A percentile compares a stretch with the other conserved stretches of the same genome.
These are phyloP conservation scores for Malus sieversii DNA, from an alignment of 306 rosid genomes.

Conservation along the genomic window DNA sequence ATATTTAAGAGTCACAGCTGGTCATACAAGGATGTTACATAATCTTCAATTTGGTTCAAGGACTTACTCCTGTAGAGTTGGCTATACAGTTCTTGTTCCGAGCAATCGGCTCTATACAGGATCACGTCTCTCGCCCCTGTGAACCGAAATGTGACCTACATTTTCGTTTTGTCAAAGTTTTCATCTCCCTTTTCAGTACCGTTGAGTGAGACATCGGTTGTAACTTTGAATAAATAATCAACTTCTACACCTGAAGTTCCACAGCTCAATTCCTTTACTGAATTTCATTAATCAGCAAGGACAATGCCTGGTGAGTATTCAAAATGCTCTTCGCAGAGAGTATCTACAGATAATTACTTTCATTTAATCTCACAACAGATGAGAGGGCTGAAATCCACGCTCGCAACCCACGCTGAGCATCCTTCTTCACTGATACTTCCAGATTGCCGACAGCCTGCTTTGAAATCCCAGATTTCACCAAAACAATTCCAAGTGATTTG, in stretches of 20 bases:
- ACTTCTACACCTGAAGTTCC: neutral
- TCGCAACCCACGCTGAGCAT: conserved; percentile 37
- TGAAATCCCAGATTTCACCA: conserved; percentile 61
- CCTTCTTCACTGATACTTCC: conserved; percentile 49
- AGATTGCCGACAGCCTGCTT: conserved; percentile 60
- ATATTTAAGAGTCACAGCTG: neutral
- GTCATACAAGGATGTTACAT: too few relatives aligned
- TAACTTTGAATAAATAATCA: neutral
- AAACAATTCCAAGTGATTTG: conserved; percentile 52
- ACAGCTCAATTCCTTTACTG: neutral
- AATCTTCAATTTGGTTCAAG: neutral
- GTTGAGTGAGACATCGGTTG: neutral
- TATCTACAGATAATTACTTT: conserved; percentile 24
- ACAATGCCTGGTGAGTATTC: too few relatives aligned
- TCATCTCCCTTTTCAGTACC: neutral
- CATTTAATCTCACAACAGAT: conserved; percentile 44
- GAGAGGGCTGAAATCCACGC: conserved; percentile 58
- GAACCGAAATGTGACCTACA: neutral
- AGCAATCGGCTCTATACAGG: neutral
- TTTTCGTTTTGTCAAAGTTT: neutral
- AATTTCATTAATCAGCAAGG: neutral
- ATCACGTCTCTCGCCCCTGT: neutral
- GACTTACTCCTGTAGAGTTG: neutral
- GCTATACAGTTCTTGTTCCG: neutral
- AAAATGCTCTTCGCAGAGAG: neutral